Conservation (phyloP, 2,329 filamentous ascomycete species). For the Xylaria sp. region DNA sequence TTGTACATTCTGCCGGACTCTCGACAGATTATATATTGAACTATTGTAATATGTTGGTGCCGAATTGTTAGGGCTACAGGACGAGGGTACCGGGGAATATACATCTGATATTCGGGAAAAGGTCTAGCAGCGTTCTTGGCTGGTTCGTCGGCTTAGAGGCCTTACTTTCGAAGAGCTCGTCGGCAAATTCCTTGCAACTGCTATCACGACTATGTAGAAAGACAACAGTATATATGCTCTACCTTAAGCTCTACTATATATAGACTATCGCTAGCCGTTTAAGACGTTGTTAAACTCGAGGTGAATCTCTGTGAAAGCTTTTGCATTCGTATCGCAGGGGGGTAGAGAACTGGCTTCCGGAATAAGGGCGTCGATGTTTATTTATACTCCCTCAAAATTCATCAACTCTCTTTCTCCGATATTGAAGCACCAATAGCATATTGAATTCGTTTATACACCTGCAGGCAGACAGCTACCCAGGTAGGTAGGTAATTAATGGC, state of each 20-base stretch:
- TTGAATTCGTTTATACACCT: neutral
- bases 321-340: neutral
- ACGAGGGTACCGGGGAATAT: slow-evolving; percentile 46
- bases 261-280: slow-evolving; percentile 19
- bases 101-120: slow-evolving; percentile 45
- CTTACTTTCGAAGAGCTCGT: slow-evolving; percentile 54
- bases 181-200: slow-evolving; percentile 52
- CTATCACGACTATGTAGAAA: slow-evolving; percentile 59
- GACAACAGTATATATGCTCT: slow-evolving; percentile 57
- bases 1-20: slow-evolving; percentile 52
- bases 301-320: neutral
- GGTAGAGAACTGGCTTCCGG: neutral
- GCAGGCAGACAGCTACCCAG: too few species aligned
- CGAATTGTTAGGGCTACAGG: slow-evolving; percentile 40
- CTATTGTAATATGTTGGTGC: slow-evolving; percentile 44
- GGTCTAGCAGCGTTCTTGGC: slow-evolving; percentile 40
- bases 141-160: slow-evolving; percentile 38
- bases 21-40: slow-evolving; percentile 62
- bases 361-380: neutral
- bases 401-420: neutral
- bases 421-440: neutral
- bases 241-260: slow-evolving; percentile 52
- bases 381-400: neutral
- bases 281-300: neutral
- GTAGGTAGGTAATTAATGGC: too few species aligned